These are phyloP conservation scores for Friedmanniomyces endolithicus DNA, from an alignment of 495 filamentous ascomycete genomes.

Conservation along the genomic window DNA sequence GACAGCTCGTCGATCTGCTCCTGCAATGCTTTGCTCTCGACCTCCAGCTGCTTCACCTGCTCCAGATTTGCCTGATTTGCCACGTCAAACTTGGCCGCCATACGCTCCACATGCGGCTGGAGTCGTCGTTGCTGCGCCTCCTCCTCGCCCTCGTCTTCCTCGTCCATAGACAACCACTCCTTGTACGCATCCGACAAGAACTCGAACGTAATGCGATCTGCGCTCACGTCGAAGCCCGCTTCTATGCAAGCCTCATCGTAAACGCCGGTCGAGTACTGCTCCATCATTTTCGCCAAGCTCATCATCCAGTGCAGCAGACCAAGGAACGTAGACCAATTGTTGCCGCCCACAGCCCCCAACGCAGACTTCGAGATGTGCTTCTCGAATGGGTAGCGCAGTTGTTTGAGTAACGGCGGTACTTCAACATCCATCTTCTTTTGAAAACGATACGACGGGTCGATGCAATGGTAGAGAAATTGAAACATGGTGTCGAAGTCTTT, in stretches of 20 bases:
- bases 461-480: conserved; percentile 90
- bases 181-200: conserved; percentile 81
- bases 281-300: conserved; percentile 86
- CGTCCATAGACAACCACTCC: conserved; percentile 77
- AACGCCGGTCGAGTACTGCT: conserved; percentile 55
- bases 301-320: conserved; percentile 98
- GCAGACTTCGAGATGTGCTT: conserved; percentile 89
- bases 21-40: conserved; percentile 60
- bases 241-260: conserved; percentile 86
- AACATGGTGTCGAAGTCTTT: conserved; percentile 97
- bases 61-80: conserved; percentile 68
- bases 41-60: conserved; percentile 71
- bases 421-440: conserved; percentile 87
- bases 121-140: conserved; percentile 60
- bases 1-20: conserved; percentile 81
- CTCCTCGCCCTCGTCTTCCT: conserved; percentile 71
- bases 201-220: conserved; percentile 84
- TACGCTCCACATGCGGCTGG: conserved; percentile 69
- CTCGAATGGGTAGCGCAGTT: conserved; percentile 86
- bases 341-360: conserved; percentile 82
- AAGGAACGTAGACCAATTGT: conserved; percentile 90
- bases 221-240: conserved; percentile 70
- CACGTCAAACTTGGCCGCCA: conserved; percentile 79
- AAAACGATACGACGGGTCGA: conserved; percentile 86
- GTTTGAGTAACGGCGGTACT: conserved; percentile 79